phyloP scores from a whole-genome alignment of 2,329 filamentous ascomycete genomes.

The Akanthomyces dipterigenus region DNA sequence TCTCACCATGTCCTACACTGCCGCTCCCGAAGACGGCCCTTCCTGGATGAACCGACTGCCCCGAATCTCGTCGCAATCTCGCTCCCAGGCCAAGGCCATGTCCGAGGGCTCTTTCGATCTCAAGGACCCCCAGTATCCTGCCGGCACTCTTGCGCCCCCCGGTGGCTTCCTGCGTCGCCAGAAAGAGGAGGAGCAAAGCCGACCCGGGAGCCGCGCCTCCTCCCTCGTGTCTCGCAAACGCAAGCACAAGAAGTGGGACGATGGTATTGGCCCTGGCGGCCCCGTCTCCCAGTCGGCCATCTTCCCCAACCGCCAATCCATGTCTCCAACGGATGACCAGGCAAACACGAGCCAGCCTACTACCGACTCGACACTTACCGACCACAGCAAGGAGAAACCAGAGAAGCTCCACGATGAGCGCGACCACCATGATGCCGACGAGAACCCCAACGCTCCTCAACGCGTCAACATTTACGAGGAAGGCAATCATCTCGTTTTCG shows the following conservation, averaged over 20 bases:
- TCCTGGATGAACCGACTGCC: slow-evolving; percentile 94
- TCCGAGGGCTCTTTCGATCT: slow-evolving; percentile 66
- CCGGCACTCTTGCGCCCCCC: slow-evolving; percentile 66
- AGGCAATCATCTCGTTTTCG: slow-evolving; percentile 70
- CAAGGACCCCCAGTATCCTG: slow-evolving; percentile 54
- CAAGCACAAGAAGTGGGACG: slow-evolving; percentile 61
- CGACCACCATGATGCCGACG: slow-evolving; percentile 14
- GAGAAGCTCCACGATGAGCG: slow-evolving; percentile 16
- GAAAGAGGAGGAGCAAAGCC: slow-evolving; percentile 61
- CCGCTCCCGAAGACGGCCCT: slow-evolving; percentile 78
- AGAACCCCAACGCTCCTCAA: slow-evolving; percentile 10
- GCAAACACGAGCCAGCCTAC: slow-evolving; percentile 24
- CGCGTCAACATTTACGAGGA: slow-evolving; percentile 71
- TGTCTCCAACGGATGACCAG: slow-evolving; percentile 17
- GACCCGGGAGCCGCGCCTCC: slow-evolving; percentile 50
- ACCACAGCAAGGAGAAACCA: slow-evolving; percentile 24
- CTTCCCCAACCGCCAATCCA: slow-evolving; percentile 50
- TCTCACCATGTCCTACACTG: slow-evolving; percentile 92
- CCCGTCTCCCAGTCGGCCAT: slow-evolving; percentile 89
- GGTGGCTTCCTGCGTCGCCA: slow-evolving; percentile 76
- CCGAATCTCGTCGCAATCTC: slow-evolving; percentile 56
- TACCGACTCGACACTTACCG: slow-evolving; percentile 27
- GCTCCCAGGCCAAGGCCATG: slow-evolving; percentile 79
- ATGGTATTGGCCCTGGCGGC: slow-evolving; percentile 71
- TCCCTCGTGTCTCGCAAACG: slow-evolving; percentile 55